Base-by-base conservation (phyloP, 306 rosid genomes). In the Quercus bicolor region DNA sequence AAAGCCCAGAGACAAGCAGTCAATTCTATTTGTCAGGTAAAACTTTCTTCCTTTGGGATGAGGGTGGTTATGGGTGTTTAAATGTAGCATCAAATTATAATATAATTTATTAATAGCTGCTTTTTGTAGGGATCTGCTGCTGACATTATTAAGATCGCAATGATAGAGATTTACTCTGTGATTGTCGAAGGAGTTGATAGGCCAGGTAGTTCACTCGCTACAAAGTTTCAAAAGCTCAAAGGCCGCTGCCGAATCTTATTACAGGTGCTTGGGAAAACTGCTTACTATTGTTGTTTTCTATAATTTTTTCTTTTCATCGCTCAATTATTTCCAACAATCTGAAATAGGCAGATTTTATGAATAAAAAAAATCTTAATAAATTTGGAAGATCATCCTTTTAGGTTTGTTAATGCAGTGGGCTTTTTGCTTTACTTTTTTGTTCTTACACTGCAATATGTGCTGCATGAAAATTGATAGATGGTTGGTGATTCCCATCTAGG, bases 1-100 rank as follows among this genome's bases (percentile, higher is more conserved):
- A 95, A 79, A 85, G 98, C 98, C 61, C 93, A 94, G 86, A 90
- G 98, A 81, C 98, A 92, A 87, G 97, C 97, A 85, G 98, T 94
- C 62, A 94, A 94, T 85, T 94, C 98, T 74, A 85, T 94, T 76
- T 94, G 98, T 86, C 98, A 94, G 93, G 98, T 94, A 80, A 55
- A 72, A 53, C 5, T 37, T 78, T 68, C 56, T 71, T 33, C 68
- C 37, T 65, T 72, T 37, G 75, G 80, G 66, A 51, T 9, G 33
- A n/a, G 40, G 45, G 16, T 61, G 57, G 55, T 8, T 37, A 37
- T 40, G 61, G 59, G 34, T 29, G 18, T 43, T 69, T 37, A 34
- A 57, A 57, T 76, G 20, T 7, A 14, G 26, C 33, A 23, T 16
- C n/a, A n/a, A 12, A 23, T 40, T 59, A 23, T 19, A 20, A 53